Base-by-base conservation (phyloP, 306 rosid genomes). In the Hylodesmum podocarpum region DNA sequence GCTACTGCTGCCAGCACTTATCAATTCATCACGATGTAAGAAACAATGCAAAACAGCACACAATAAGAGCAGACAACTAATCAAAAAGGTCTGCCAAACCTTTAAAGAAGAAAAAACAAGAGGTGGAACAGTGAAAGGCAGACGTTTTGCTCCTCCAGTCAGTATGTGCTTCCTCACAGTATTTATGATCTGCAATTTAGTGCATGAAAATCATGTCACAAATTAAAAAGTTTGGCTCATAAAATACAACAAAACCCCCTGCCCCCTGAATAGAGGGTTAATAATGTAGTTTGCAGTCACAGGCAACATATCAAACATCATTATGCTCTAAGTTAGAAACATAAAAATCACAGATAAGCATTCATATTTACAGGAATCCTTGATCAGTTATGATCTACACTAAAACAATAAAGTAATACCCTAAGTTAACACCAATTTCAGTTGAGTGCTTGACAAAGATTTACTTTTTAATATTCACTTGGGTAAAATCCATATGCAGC, bases 91-190 rank as follows among this genome's bases (percentile, higher is more conserved):
- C 79, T 76, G 58, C 34, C 84, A 80, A 76, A 96, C 99, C 99
- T 96, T 96, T 16, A 96, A 84, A 53, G 93, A 88, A 83, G 92
- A 88, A 87, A 92, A 91, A 70, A 96, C 87, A 29, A 96, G 88
- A 81, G 99, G 90, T 36, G 99, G 98, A 79, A 91, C 79, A 21
- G 98, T 96, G 80, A 87, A 96, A 39, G 93, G 96, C n/a, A 96
- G 82, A 51, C 99, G 98, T 82, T 83, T 92, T 50, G 95, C 84
- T 82, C 98, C 99, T 83, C 99, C 99, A 14, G 86, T 75, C 80
- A 89, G 70, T 83, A 96, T 82, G 77, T 96, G 97, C 87, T 92
- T 89, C 88, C 87, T 87, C 83, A 92, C 89, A 61, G 93, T 89
- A 65, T 86, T 85, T 76, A 92, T 92, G 73, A 96, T 91, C 99